phyloP scores from a whole-genome alignment of 108 stramenopile genomes.

The Chaetoceros tenuissimus region DNA sequence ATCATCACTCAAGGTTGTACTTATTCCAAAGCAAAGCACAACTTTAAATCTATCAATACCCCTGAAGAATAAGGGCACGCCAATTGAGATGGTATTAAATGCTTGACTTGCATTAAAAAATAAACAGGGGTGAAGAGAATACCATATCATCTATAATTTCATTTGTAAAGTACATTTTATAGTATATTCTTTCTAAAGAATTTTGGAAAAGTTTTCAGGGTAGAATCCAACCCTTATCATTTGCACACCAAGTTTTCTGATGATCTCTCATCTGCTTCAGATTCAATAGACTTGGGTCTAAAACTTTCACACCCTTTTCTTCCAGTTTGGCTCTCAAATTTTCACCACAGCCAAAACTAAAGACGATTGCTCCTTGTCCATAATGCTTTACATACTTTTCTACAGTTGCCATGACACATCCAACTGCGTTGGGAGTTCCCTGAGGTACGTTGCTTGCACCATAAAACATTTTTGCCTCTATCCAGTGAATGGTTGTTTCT shows the following conservation, averaged over 20 bases:
- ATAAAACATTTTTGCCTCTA: slow-evolving; percentile 80
- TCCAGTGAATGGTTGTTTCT: slow-evolving; percentile 40
- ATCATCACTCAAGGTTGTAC: background rate
- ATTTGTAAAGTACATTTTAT: background rate
- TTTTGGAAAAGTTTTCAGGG: slow-evolving; percentile 20
- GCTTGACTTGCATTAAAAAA: no score
- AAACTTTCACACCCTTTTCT: slow-evolving; percentile 38
- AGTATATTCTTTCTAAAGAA: background rate
- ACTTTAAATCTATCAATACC: background rate
- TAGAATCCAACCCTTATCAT: slow-evolving; percentile 39
- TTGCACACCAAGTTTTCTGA: slow-evolving; percentile 60
- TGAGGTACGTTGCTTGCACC: slow-evolving; percentile 58
- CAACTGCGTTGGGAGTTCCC: slow-evolving; percentile 49
- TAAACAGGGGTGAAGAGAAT: no score
- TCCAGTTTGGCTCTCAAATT: slow-evolving; percentile 35
- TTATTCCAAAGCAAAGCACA: background rate
- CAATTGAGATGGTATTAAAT: no score
- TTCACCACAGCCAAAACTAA: slow-evolving; percentile 60
- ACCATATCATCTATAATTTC: no score
- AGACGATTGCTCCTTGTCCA: slow-evolving; percentile 57
- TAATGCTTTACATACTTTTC: slow-evolving; percentile 37
- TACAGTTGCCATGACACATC: slow-evolving; percentile 33
- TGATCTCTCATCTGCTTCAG: slow-evolving; percentile 30
- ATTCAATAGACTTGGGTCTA: slow-evolving; percentile 43
- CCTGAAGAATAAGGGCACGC: no score